Evolutionary conservation across 129 eudicot genomes (phyloP), one percentile per base, ranked within the genome.

Genomic region (Saussurea involucrata): DNA sequence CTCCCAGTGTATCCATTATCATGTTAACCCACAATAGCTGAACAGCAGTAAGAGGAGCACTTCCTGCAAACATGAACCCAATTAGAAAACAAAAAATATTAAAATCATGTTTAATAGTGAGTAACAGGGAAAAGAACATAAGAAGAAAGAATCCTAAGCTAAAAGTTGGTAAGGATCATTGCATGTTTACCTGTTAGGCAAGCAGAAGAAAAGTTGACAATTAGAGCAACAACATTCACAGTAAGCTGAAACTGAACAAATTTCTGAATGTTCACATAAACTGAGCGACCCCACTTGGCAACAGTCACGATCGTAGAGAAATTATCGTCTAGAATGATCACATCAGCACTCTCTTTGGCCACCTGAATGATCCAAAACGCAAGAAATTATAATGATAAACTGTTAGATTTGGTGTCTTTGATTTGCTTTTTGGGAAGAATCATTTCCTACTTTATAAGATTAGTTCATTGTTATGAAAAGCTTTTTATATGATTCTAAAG

Each of bases 341-440:
- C 98, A 79, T 93, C 98, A 65, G 98, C 98, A 78, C 98, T 93
- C 90, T 93, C 98, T 81, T 93, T 93, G 0, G 98, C 98, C 71
- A 93, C 98, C 98, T 93, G 90, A 66, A 73, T 78, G 4, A 44
- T 15, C 31, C 36, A 63, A 28, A 57, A 3, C 6, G 2, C 1
- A 71, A 28, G 18, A 29, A 29, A 6, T 44, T 31, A 73, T 4
- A 33, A 28, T 4, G 25, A 44, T 36, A 33, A 34, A 60, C 68
- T 34, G 42, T 57, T 36, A 8, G 75, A 68, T 69, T 60, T 55
- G 76, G 49, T 29, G 46, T 29, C 1, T 4, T 10, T 18, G 11
- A 73, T 15, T 33, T 53, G 60, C 60, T 53, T 53, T 53, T 22
- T 49, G 8, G 20, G 8, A 13, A 8, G 21, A 17, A 49, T 49